These are phyloP conservation scores for Vitis labrusca DNA, from an alignment of 164 flowering plant genomes.

Conservation along the genomic window DNA sequence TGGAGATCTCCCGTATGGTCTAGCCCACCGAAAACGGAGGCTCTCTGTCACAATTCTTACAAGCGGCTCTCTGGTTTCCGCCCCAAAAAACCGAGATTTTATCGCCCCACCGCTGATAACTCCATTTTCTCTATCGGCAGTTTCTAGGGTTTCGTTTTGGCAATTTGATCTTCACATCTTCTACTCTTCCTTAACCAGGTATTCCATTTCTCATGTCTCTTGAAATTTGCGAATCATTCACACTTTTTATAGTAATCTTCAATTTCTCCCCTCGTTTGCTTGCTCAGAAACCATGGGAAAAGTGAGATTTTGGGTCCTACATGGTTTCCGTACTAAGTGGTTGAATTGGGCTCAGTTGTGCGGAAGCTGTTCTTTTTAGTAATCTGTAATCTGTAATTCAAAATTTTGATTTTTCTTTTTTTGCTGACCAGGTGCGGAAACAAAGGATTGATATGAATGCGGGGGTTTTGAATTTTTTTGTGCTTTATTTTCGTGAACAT, in stretches of 20 bases:
- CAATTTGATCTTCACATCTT: neutral
- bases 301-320: neutral
- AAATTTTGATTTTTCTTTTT: neutral
- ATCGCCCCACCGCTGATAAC: no score
- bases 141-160: conserved; percentile 3
- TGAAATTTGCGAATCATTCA: neutral
- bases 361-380: neutral
- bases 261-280: neutral
- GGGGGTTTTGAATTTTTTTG: neutral
- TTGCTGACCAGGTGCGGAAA: neutral
- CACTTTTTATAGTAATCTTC: neutral
- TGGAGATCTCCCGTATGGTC: no score
- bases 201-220: neutral
- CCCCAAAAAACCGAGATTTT: neutral
- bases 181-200: neutral
- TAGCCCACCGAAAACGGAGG: no score
- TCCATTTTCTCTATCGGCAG: no score
- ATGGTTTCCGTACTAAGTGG: neutral
- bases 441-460: neutral
- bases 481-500: neutral
- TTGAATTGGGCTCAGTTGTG: neutral
- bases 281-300: neutral
- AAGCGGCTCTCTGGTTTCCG: neutral
- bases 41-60: no score
- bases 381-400: neutral